phyloP scores from a whole-genome alignment of 2,329 filamentous ascomycete genomes.

The Grosmannia huntii region DNA sequence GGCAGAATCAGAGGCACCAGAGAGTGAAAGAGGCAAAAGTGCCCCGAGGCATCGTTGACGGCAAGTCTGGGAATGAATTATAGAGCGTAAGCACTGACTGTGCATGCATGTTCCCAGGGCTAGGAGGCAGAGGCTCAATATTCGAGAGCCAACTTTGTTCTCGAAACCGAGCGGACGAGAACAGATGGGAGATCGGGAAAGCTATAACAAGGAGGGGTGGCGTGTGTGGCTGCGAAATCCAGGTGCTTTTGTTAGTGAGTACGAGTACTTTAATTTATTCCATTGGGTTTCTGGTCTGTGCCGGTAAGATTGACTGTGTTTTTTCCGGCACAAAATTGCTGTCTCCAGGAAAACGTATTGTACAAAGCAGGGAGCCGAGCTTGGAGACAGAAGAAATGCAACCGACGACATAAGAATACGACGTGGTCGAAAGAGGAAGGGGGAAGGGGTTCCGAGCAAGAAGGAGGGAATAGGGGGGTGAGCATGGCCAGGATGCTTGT shows the following conservation, averaged over 20 bases:
- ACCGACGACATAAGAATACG: not conserved
- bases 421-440: not conserved
- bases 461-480: too few relatives aligned
- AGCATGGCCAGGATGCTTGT: too few relatives aligned
- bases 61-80: not conserved
- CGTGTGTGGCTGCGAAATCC: not conserved
- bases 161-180: not conserved
- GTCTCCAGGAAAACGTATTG: not conserved
- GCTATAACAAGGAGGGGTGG: slow-evolving; percentile 3
- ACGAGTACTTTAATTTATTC: not conserved
- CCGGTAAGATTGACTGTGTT: not conserved
- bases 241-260: not conserved
- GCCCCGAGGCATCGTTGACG: not conserved
- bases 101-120: not conserved
- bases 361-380: not conserved
- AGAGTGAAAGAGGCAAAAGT: not conserved
- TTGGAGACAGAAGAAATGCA: not conserved
- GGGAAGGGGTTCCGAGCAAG: not conserved
- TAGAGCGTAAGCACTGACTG: not conserved
- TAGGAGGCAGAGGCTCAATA: not conserved
- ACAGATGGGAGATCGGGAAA: not conserved
- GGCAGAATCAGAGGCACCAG: not conserved
- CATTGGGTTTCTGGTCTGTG: not conserved
- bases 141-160: not conserved
- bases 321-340: not conserved